These are phyloP conservation scores for Cyphellophora europaea DNA, from an alignment of 2,329 filamentous ascomycete genomes.

Conservation along the genomic window DNA sequence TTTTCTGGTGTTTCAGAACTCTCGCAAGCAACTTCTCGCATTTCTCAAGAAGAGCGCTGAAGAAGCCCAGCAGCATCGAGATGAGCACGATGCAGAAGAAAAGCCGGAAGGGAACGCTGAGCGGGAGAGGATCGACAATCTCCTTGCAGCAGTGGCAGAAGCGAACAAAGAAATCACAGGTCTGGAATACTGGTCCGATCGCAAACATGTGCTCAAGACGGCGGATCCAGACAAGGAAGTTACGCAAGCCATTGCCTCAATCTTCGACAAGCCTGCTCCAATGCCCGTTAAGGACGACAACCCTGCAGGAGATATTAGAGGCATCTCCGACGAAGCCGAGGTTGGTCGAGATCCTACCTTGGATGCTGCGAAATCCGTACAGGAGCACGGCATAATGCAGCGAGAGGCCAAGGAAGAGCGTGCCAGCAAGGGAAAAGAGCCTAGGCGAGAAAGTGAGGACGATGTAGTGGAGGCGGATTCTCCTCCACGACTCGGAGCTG, in stretches of 20 bases:
- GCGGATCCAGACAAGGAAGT: constrained; percentile 11
- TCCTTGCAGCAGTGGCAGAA: constrained; percentile 65
- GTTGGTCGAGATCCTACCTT: constrained; percentile 11
- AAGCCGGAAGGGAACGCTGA: constrained; percentile 35
- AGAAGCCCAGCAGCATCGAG: constrained; percentile 39
- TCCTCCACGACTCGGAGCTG: constrained; percentile 6
- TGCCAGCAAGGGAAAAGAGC: constrained; percentile 11
- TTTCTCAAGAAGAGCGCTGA: constrained; percentile 59
- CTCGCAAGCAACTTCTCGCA: constrained; percentile 65
- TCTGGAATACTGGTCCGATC: constrained; percentile 80
- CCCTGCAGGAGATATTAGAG: constrained; percentile 43
- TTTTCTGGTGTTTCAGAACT: constrained; percentile 81
- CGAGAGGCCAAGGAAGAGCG: too few relatives aligned
- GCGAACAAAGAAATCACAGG: constrained; percentile 72
- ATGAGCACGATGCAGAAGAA: constrained; percentile 32
- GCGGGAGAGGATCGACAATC: constrained; percentile 50
- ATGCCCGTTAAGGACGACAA: constrained; percentile 10
- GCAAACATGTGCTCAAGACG: constrained; percentile 25
- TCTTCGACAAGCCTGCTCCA: constrained; percentile 10
- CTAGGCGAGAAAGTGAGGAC: constrained; percentile 11
- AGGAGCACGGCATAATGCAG: too few relatives aligned
- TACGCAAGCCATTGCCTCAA: constrained; percentile 11
- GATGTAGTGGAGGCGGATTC: constrained; percentile 11
- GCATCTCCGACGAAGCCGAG: constrained; percentile 42
- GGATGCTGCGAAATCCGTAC: background rate